These are phyloP conservation scores for Leccinum pachyderme DNA, from an alignment of 1,284 basidiomycete genomes.

Conservation along the genomic window DNA sequence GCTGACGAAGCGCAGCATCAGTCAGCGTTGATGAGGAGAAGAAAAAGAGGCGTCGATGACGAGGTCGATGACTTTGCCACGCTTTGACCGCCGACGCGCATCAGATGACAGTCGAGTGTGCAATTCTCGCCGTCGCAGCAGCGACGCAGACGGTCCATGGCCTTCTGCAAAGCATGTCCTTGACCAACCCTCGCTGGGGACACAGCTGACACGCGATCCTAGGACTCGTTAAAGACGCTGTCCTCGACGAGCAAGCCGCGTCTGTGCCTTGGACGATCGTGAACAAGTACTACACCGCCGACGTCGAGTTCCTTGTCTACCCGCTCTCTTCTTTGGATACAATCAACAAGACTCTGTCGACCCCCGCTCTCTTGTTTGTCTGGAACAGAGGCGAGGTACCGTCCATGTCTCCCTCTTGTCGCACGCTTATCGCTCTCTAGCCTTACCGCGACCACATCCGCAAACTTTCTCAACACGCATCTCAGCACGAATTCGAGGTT, in stretches of 20 bases:
- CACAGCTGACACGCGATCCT: constrained; percentile 26
- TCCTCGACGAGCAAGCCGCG: constrained; percentile 17
- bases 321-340: constrained; percentile 41
- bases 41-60: background rate
- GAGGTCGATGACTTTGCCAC: background rate
- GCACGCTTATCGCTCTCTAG: constrained; percentile 35
- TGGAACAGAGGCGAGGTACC: constrained; percentile 64
- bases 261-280: constrained; percentile 71
- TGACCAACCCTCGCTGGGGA: background rate
- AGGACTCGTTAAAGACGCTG: constrained; percentile 27
- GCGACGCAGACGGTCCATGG: constrained; percentile 18
- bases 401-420: constrained; percentile 4
- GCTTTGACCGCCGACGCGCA: background rate
- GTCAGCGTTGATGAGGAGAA: background rate
- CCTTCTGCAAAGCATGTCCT: constrained; percentile 27
- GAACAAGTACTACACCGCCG: constrained; percentile 84
- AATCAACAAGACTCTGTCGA: constrained; percentile 26
- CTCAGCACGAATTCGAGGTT: constrained; percentile 62
- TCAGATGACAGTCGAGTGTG: constrained; percentile 18
- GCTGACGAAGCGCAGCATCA: constrained; percentile 10
- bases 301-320: constrained; percentile 65
- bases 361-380: constrained; percentile 70
- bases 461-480: constrained; percentile 46
- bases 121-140: constrained; percentile 31
- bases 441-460: constrained; percentile 52